Conservation (phyloP, 306 rosid genomes). For the Cercis canadensis region DNA sequence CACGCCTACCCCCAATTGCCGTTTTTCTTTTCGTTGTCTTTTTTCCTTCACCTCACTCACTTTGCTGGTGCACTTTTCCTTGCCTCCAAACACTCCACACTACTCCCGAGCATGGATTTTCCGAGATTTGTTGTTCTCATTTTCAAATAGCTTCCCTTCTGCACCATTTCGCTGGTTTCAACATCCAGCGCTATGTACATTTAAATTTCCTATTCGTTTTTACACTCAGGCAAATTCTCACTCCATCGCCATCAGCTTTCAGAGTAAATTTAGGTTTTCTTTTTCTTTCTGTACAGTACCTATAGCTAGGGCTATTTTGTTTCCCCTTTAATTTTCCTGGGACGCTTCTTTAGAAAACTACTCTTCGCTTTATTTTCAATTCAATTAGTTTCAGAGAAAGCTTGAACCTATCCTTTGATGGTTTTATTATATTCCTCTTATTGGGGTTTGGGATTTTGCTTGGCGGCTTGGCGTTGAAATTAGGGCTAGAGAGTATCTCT, state of each 20-base stretch:
- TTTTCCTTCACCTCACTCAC: conserved; percentile 33
- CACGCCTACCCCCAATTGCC: conserved; percentile 42
- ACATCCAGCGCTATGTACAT: background rate
- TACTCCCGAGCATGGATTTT: conserved; percentile 32
- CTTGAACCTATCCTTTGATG: conserved; percentile 45
- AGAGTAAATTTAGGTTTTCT: conserved; percentile 5
- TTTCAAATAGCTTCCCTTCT: conserved; percentile 17
- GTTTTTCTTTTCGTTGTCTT: conserved; percentile 32
- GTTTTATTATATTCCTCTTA: conserved; percentile 35
- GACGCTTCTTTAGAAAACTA: conserved; percentile 8
- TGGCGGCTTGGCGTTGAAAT: conserved; percentile 29
- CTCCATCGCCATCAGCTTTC: conserved; percentile 13
- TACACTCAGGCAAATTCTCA: background rate
- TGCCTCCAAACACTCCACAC: conserved; percentile 32
- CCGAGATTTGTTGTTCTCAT: conserved; percentile 34
- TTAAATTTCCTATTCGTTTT: background rate
- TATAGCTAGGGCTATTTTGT: conserved; percentile 6
- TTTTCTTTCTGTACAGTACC: conserved; percentile 24
- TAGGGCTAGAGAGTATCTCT: conserved; percentile 36
- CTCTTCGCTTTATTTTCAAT: conserved; percentile 45
- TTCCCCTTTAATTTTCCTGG: background rate
- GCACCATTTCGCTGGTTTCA: conserved; percentile 25
- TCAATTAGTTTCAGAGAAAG: conserved; percentile 37
- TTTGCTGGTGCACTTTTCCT: conserved; percentile 35
- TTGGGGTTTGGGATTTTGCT: conserved; percentile 35